A percentile compares a stretch with the other conserved stretches of the same genome.
Evolutionary conservation across 768 basidiomycete genomes (phyloP).

Genomic region (Trametes villosa): DNA sequence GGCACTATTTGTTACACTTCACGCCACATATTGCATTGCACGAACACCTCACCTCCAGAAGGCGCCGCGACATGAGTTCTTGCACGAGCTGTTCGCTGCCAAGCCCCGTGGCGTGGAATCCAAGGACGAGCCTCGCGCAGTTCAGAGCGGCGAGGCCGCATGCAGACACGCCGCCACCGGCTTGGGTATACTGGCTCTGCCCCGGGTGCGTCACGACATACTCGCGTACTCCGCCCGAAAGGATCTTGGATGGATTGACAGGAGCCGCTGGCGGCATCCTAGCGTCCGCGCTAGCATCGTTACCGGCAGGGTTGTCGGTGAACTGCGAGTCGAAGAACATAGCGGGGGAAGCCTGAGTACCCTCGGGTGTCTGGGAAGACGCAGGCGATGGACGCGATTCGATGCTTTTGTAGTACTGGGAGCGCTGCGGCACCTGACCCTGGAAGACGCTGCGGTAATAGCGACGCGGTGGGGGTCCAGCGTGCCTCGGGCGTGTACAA

Average conservation of each 20-base stretch:
- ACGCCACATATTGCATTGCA: neutral
- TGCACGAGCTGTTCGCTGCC: constrained; percentile 37
- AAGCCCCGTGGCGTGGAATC: constrained; percentile 38
- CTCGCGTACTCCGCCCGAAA: constrained; percentile 11
- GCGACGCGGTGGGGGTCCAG: too few species aligned
- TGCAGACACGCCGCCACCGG: constrained; percentile 50
- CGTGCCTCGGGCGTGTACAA: too few species aligned
- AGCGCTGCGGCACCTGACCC: too few species aligned
- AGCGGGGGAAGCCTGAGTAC: too few species aligned
- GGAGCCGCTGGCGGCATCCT: neutral
- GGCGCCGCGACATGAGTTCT: constrained; percentile 38
- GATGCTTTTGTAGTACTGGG: too few species aligned
- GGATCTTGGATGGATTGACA: neutral
- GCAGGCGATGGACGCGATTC: too few species aligned
- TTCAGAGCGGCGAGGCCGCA: constrained; percentile 73
- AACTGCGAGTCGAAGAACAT: too few species aligned
- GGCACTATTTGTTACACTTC: neutral
- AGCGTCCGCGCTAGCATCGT: neutral
- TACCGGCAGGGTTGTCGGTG: neutral
- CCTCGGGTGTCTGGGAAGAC: too few species aligned
- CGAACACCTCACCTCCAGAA: constrained; percentile 39
- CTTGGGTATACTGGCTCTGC: constrained; percentile 55
- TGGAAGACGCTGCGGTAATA: too few species aligned
- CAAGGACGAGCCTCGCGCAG: constrained; percentile 57
- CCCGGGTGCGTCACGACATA: constrained; percentile 51